phyloP scores from a whole-genome alignment of 2,329 filamentous ascomycete species.

The Cladosporium sp. region DNA sequence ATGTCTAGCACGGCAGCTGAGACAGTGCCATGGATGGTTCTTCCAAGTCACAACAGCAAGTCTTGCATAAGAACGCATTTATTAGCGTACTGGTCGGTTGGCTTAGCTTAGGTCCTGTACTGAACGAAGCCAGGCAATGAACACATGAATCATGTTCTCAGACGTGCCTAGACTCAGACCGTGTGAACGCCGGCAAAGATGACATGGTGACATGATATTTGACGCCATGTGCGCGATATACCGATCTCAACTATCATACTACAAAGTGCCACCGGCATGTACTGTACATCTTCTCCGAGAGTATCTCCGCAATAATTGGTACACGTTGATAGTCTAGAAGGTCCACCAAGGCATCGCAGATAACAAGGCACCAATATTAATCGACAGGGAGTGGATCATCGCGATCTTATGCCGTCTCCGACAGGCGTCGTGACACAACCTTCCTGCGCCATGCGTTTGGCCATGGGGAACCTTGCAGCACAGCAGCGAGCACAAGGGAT shows the following conservation, averaged over 20 bases:
- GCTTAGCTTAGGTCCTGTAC: neutral
- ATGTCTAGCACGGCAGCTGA: neutral
- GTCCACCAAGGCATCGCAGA: neutral
- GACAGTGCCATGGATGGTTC: constrained; percentile 1
- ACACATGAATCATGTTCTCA: neutral
- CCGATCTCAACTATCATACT: neutral
- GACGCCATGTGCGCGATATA: constrained; percentile 2
- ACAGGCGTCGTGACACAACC: constrained; percentile 2
- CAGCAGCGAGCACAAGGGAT: constrained; percentile 7
- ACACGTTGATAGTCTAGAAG: neutral
- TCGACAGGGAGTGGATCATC: neutral
- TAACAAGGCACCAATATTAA: neutral
- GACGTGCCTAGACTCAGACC: neutral
- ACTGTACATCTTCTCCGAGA: neutral
- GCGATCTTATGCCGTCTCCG: neutral
- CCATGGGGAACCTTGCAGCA: neutral
- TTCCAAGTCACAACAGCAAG: constrained; percentile 1
- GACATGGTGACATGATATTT: neutral
- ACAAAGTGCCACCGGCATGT: neutral
- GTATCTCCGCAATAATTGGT: neutral
- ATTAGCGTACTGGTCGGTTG: neutral
- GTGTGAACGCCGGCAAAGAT: neutral
- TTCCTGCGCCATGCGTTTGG: constrained; percentile 7
- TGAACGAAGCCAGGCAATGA: constrained; percentile 1
- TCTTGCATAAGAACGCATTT: neutral